Evolutionary conservation across 148 eudicot species (phyloP), one percentile per base, ranked within the genome.

Genomic region (Arbutus unedo): DNA sequence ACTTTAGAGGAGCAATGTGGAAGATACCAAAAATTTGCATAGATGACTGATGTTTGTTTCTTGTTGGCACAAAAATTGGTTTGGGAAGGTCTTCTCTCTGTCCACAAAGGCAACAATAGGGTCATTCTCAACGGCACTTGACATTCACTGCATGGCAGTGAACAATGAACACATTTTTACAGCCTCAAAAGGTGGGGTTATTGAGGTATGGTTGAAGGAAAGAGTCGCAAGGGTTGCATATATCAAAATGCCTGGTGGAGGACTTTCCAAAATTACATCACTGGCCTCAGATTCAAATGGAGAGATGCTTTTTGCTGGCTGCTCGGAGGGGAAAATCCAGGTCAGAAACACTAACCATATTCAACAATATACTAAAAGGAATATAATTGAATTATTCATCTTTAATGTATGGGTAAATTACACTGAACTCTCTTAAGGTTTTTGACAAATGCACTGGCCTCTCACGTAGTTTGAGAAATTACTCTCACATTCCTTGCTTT

Each of bases 171-270:
- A 87, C 83, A 82, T 90, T 71, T 88, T 87, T 73, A 84, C 88
- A 45, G 87, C 91, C 53, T 81, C 92, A 49, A 90, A 79, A 82
- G 66, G 81, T 54, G 92, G 89, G 56, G 76, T 72, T 3, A 88
- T 88, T 56, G 92, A 90, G 77, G 89, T 88, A 45, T 88, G 92
- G 90, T 76, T 88, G 2, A 88, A 85, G 73, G 92, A 88, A 76
- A 90, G 91, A 78, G 78, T 88, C 1, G 75, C 67, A 6, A 87
- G 81, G 88, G 68, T 90, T 71, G 86, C 84, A 78, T 84, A 78
- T n/a, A 87, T 90, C 76, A 90, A 79, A 86, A 80, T 76, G 81
- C 76, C 79, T 8, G 43, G 79, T 80, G 86, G 84, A 18, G 88
- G 88, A 44, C 53, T 74, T 78, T 44, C 82, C 57, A 87, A 84